Evolutionary conservation across 495 filamentous ascomycete genomes (phyloP).

Genomic region (Tuber calosporum): DNA sequence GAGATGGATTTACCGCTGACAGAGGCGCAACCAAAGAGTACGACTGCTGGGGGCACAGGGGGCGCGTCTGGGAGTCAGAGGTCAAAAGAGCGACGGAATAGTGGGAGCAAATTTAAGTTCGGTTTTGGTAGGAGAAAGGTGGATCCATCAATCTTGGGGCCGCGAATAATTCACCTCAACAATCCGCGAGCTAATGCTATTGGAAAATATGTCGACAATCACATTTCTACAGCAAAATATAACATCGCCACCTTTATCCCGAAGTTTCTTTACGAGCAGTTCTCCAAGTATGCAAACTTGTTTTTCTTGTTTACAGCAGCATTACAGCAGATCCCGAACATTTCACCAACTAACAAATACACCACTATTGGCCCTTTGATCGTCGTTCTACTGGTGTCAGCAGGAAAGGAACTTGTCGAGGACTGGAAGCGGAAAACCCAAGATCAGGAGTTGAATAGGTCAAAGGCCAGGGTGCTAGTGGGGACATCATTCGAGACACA

Average conservation of each 20-base stretch:
- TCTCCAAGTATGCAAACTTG: slow-evolving; percentile 97
- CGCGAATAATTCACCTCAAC: slow-evolving; percentile 91
- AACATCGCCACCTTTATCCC: slow-evolving; percentile 90
- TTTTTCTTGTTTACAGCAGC: slow-evolving; percentile 98
- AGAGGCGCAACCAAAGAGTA: slow-evolving; percentile 57
- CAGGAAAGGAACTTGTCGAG: slow-evolving; percentile 88
- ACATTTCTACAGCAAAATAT: slow-evolving; percentile 97
- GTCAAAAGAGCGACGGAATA: slow-evolving; percentile 26
- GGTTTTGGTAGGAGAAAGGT: slow-evolving; percentile 79
- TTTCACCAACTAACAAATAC: slow-evolving; percentile 89
- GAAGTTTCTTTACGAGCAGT: slow-evolving; percentile 98
- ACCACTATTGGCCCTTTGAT: slow-evolving; percentile 92
- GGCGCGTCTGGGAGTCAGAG: slow-evolving; percentile 5
- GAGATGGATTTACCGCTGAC: slow-evolving; percentile 98
- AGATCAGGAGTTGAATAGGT: slow-evolving; percentile 80
- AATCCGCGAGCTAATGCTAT: slow-evolving; percentile 85
- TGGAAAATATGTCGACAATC: slow-evolving; percentile 90
- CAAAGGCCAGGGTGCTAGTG: slow-evolving; percentile 73
- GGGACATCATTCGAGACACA: slow-evolving; percentile 80
- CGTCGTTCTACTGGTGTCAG: slow-evolving; percentile 85
- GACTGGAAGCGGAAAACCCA: slow-evolving; percentile 85
- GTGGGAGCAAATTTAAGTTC: slow-evolving; percentile 77
- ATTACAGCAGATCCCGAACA: slow-evolving; percentile 88
- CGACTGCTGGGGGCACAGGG: slow-evolving; percentile 41
- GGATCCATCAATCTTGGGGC: slow-evolving; percentile 84